Conservation (phyloP, 1,284 basidiomycete species). For the Fistulinella cinereoalba region DNA sequence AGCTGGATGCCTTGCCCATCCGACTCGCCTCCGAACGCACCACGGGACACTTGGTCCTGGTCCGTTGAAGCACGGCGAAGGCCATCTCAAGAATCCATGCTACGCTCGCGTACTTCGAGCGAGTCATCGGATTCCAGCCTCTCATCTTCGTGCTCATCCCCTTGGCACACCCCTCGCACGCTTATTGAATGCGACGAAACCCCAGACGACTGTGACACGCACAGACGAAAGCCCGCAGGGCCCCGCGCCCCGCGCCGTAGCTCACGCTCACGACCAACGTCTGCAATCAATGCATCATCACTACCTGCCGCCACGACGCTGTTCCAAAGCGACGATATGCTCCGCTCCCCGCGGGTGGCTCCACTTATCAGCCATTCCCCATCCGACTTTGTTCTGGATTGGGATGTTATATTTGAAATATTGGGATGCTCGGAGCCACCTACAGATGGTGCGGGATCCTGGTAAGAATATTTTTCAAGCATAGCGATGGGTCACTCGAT, state of each 20-base stretch:
- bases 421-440: conserved; percentile 16
- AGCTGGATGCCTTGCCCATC: conserved; percentile 25
- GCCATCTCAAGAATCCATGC: conserved; percentile 16
- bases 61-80: conserved; percentile 4
- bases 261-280: conserved; percentile 10
- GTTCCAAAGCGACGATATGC: no score
- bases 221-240: conserved; percentile 22
- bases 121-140: conserved; percentile 14
- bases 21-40: conserved; percentile 21
- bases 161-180: conserved; percentile 3
- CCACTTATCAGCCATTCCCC: conserved; percentile 12
- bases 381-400: conserved; percentile 30
- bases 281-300: conserved; percentile 17
- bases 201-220: conserved; percentile 1
- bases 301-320: no score
- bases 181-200: conserved; percentile 7
- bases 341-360: conserved; percentile 8
- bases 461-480: not conserved
- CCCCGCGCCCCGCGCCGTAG: conserved; percentile 23
- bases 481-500: conserved; percentile 6
- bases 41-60: conserved; percentile 26
- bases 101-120: conserved; percentile 22
- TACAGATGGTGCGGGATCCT: conserved; percentile 9
- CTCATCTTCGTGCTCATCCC: conserved; percentile 19
- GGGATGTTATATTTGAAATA: conserved; percentile 37